A percentile compares a stretch with the other conserved stretches of the same genome.
Conservation (phyloP, 352 stramenopile species). For the Globisporangium ultimum region DNA sequence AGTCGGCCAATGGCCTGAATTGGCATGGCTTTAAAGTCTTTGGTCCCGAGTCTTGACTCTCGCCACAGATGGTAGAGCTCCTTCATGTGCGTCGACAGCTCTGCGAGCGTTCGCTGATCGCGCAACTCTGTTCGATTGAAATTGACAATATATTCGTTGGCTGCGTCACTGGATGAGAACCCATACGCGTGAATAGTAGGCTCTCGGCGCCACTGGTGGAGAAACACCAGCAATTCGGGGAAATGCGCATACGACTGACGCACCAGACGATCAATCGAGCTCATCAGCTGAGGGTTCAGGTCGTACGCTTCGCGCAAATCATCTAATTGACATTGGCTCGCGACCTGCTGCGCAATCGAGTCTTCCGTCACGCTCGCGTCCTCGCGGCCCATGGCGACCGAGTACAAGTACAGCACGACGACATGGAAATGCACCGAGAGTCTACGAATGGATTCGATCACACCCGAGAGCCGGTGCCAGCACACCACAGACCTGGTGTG, state of each 20-base stretch:
- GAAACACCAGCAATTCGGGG: conserved; percentile 56
- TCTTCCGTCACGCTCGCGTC: conserved; percentile 3
- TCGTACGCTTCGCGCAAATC: conserved; percentile 9
- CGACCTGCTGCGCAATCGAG: conserved; percentile 8
- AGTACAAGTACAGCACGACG: conserved; percentile 42
- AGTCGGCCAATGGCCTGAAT: conserved; percentile 11
- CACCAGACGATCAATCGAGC: conserved; percentile 19
- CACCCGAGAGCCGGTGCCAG: conserved; percentile 23
- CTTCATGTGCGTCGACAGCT: conserved; percentile 8
- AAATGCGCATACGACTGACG: conserved; percentile 68
- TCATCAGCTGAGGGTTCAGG: background rate
- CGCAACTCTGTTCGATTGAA: background rate
- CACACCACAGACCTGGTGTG: conserved; percentile 15
- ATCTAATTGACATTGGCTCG: background rate
- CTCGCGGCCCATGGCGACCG: conserved; percentile 34
- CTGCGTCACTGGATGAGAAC: conserved; percentile 19
- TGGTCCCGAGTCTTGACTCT: conserved; percentile 4
- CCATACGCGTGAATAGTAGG: conserved; percentile 37
- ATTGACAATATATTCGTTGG: conserved; percentile 7
- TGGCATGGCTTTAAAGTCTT: conserved; percentile 4
- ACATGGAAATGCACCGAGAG: conserved; percentile 38
- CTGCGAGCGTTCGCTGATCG: background rate
- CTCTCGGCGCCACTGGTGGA: conserved; percentile 54
- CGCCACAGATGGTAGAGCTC: conserved; percentile 14
- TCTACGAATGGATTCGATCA: conserved; percentile 21